Evolutionary conservation across 2,329 filamentous ascomycete genomes (phyloP), one percentile per base, ranked within the genome.

Genomic region (Byssoonygena ceratinophila): DNA sequence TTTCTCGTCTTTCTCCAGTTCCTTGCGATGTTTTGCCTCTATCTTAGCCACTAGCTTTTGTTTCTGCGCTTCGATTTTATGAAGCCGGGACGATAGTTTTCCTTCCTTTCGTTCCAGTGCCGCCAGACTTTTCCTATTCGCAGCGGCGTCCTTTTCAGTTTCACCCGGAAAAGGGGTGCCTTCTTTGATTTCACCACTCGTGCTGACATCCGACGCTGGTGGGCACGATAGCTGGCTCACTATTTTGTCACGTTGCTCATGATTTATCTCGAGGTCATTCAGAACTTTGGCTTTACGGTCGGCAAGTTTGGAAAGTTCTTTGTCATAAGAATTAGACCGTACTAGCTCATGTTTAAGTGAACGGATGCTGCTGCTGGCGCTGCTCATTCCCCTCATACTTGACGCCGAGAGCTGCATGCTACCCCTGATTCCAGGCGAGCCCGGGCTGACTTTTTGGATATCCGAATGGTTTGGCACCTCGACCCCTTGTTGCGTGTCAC

Each of bases 1-100:
- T 55, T 73, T 72, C 57, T 75, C 71, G 16, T 71, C 70, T 44
- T 73, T 73, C 25, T 67, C 64, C 4, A 60, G 61, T 22, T 70
- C 58, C 47, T 71, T 72, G 23, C 63, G 63, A 53, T 66, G 62
- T 45, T 59, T 61, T 14, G 65, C 62, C 48, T 71, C 64, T 41
- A 71, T 60, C 59, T 73, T 73, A 29, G 63, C 60, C 4, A 62
- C 63, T 40, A 70, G 59, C 51, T 73, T 73, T 11, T 67, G 51
- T 45, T 71, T 69, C 31, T 67, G 66, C 20, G 61, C 59, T 55
- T 74, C 69, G 36, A 74, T 59, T 59, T 73, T 74, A 46, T 63
- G 61, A 4, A 75, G 57, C 46, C 70, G 63, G 18, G 66, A 65
- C 41, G 66, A 52, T 9, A 70, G 56, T 55, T 70, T 70, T 0